A percentile compares a stretch with the other conserved stretches of the same genome.
phyloP scores from a whole-genome alignment of 2,329 filamentous ascomycete species.

The Aureobasidium subglaciale region DNA sequence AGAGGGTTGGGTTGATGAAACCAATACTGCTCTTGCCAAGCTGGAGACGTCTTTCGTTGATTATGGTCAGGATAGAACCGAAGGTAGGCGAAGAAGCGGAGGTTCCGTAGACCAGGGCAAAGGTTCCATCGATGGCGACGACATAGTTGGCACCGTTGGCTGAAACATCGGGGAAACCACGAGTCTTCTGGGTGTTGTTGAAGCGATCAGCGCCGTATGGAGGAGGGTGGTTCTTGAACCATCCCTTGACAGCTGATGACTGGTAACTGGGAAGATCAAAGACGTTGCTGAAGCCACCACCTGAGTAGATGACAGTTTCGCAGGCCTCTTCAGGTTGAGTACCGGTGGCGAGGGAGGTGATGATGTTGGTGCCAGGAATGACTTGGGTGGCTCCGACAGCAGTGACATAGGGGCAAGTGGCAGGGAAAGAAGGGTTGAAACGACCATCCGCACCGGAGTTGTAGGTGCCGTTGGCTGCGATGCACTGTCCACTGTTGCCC shows the following conservation, averaged over 20 bases:
- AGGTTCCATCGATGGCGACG: slow-evolving; percentile 38
- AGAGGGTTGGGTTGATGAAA: slow-evolving; percentile 39
- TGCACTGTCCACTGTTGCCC: slow-evolving; percentile 31
- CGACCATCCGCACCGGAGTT: slow-evolving; percentile 23
- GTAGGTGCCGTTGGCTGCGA: slow-evolving; percentile 32
- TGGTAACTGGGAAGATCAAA: slow-evolving; percentile 45
- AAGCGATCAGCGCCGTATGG: slow-evolving; percentile 39
- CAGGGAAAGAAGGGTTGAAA: slow-evolving; percentile 45
- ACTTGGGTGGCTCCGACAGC: slow-evolving; percentile 47
- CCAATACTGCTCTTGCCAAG: slow-evolving; percentile 34
- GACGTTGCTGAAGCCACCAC: slow-evolving; percentile 46
- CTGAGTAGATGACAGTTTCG: slow-evolving; percentile 39
- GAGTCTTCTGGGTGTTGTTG: slow-evolving; percentile 39
- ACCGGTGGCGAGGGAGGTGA: slow-evolving; percentile 22
- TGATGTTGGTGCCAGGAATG: slow-evolving; percentile 33
- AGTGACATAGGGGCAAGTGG: slow-evolving; percentile 44
- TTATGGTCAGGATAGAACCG: slow-evolving; percentile 41
- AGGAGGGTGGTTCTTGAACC: slow-evolving; percentile 36
- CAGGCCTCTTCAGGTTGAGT: slow-evolving; percentile 38
- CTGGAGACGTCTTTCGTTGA: slow-evolving; percentile 35
- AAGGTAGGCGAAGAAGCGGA: slow-evolving; percentile 45
- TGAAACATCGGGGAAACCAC: slow-evolving; percentile 42
- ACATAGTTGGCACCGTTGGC: slow-evolving; percentile 20
- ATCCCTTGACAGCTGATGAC: slow-evolving; percentile 32
- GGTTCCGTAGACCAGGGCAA: slow-evolving; percentile 43